phyloP scores from a whole-genome alignment of 108 stramenopile species.

The Chaetoceros muelleri region DNA sequence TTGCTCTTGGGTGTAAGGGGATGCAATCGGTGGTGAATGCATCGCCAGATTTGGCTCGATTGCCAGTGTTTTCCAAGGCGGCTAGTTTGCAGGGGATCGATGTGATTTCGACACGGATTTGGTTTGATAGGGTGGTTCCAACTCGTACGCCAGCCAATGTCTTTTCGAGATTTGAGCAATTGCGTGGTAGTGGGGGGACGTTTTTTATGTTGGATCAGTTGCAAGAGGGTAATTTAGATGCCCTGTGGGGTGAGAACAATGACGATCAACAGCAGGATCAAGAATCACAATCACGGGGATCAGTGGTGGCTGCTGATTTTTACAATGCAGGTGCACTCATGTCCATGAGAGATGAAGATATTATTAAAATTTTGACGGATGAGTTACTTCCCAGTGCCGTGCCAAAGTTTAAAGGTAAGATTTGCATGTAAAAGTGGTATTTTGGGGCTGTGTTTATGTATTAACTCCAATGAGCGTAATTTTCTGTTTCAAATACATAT shows the following conservation, averaged over 20 bases:
- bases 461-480: background rate
- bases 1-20: conserved; percentile 79
- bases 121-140: conserved; percentile 67
- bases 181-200: conserved; percentile 84
- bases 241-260: conserved; percentile 58
- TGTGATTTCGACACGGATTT: conserved; percentile 73
- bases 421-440: background rate
- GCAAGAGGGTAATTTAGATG: conserved; percentile 46
- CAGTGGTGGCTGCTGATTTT: conserved; percentile 85
- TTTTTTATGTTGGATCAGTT: conserved; percentile 92
- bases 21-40: conserved; percentile 67
- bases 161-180: conserved; percentile 74
- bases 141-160: conserved; percentile 90
- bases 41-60: conserved; percentile 57
- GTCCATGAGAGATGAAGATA: conserved; percentile 69
- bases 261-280: conserved; percentile 1
- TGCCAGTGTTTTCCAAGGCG: conserved; percentile 54
- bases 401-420: background rate
- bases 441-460: too few relatives aligned
- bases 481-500: background rate
- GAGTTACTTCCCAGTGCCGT: conserved; percentile 48
- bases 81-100: conserved; percentile 78
- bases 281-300: conserved; percentile 35
- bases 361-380: conserved; percentile 61
- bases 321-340: conserved; percentile 85